These are phyloP conservation scores for Coemansia sp. DNA, from an alignment of 192 early-diverging fungal species.

Conservation along the genomic window DNA sequence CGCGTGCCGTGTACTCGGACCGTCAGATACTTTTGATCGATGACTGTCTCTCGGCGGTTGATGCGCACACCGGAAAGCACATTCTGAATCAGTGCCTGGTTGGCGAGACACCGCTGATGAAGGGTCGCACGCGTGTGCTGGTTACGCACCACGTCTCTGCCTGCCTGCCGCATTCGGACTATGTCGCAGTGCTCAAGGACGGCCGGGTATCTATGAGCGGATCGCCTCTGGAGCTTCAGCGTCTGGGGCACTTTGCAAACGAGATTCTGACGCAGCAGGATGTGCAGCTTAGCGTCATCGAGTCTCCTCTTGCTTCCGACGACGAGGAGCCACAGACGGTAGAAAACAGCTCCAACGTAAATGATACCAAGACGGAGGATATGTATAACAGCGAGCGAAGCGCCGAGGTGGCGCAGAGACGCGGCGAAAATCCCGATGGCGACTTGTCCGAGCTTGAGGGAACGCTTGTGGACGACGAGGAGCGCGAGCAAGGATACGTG, in stretches of 20 bases:
- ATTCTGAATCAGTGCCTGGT: conserved; percentile 75
- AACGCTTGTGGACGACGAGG: conserved; percentile 81
- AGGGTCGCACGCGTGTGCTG: conserved; percentile 75
- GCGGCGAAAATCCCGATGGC: neutral
- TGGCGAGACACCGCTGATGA: conserved; percentile 61
- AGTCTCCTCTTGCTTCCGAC: neutral
- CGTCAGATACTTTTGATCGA: conserved; percentile 71
- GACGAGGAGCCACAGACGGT: neutral
- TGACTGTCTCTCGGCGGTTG: conserved; percentile 92
- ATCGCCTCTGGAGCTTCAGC: conserved; percentile 42
- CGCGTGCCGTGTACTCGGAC: conserved; percentile 77
- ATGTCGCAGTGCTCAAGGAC: conserved; percentile 60
- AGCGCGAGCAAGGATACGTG: conserved; percentile 78
- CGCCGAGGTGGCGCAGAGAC: conserved; percentile 14
- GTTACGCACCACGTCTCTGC: conserved; percentile 84
- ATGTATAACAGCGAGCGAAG: conserved; percentile 15
- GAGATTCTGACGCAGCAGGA: neutral
- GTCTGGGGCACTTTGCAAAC: conserved; percentile 3
- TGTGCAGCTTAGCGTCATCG: neutral
- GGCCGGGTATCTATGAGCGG: conserved; percentile 58
- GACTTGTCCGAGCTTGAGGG: conserved; percentile 39
- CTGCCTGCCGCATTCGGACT: conserved; percentile 55
- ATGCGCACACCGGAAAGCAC: conserved; percentile 88
- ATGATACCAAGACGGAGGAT: conserved; percentile 31
- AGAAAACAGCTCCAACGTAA: neutral